A percentile compares a stretch with the other conserved stretches of the same genome.
Evolutionary conservation across 129 eudicot genomes (phyloP).

Genomic region (Tanacetum coccineum): DNA sequence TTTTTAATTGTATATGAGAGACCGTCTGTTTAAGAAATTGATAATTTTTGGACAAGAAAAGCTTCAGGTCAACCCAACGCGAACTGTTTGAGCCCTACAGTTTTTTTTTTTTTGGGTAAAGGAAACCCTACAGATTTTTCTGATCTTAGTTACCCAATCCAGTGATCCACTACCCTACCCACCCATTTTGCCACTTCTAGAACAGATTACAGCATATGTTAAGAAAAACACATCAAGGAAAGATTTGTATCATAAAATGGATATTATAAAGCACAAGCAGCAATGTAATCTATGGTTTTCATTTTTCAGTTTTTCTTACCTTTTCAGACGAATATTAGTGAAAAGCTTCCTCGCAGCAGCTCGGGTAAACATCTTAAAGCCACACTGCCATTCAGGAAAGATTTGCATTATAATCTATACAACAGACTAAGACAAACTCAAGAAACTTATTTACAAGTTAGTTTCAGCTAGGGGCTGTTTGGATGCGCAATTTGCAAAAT

Average conservation of each 20-base stretch:
- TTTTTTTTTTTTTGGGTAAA: no score
- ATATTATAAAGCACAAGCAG: not conserved
- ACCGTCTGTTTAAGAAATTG: no score
- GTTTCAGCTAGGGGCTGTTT: not conserved
- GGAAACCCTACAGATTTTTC: no score
- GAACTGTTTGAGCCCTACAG: no score
- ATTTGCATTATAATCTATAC: not conserved
- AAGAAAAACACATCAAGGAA: not conserved
- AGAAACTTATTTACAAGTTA: not conserved
- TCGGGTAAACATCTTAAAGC: slow-evolving; percentile 91
- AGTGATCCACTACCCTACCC: no score
- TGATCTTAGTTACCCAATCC: no score
- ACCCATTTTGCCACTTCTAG: no score
- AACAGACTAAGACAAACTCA: not conserved
- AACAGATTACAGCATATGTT: not conserved
- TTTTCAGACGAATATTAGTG: slow-evolving; percentile 71
- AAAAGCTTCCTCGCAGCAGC: slow-evolving; percentile 88
- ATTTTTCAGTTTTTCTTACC: slow-evolving; percentile 34
- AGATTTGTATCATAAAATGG: not conserved
- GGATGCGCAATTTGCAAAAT: no score
- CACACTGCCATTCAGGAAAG: slow-evolving; percentile 56
- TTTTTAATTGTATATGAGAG: no score
- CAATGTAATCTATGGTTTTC: not conserved
- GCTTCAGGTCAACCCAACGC: no score
- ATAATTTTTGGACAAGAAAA: no score